Conservation (phyloP, 768 basidiomycete species). For the Dioszegia hungarica region DNA sequence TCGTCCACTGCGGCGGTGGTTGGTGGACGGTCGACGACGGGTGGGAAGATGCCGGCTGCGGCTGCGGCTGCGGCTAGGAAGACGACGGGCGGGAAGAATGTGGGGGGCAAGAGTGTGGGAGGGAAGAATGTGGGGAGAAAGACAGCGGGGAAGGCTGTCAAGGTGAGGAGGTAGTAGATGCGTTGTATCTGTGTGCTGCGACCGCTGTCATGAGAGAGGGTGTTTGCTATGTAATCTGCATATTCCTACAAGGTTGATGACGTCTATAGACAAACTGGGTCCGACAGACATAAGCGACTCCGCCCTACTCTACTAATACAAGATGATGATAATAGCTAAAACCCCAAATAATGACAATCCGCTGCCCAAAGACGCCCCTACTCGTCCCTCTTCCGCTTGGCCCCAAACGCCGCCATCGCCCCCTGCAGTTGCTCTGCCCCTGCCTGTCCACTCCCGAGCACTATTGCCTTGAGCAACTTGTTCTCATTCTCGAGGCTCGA, state of each 20-base stretch:
- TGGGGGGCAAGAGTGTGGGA: constrained; percentile 16
- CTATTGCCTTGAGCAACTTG: constrained; percentile 35
- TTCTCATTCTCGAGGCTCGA: constrained; percentile 39
- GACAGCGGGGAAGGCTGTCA: constrained; percentile 19
- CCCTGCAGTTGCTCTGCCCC: constrained; percentile 3
- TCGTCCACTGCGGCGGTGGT: constrained; percentile 6
- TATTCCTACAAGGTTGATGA: no score
- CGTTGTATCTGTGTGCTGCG: not conserved
- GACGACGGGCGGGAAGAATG: constrained; percentile 24
- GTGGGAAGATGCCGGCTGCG: constrained; percentile 24
- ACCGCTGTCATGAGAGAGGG: no score
- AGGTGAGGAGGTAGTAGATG: not conserved
- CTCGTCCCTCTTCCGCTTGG: constrained; percentile 3
- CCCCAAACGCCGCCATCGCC: not conserved
- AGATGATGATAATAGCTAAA: not conserved
- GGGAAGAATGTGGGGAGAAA: constrained; percentile 20
- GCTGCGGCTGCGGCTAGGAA: constrained; percentile 10
- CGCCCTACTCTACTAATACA: not conserved
- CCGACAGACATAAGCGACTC: no score
- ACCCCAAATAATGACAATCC: not conserved
- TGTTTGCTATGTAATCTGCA: no score
- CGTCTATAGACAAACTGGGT: no score
- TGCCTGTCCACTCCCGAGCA: constrained; percentile 17
- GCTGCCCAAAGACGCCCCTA: not conserved
- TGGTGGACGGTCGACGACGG: constrained; percentile 9